Conservation (phyloP, 768 basidiomycete species). For the Podaxis sp. region DNA sequence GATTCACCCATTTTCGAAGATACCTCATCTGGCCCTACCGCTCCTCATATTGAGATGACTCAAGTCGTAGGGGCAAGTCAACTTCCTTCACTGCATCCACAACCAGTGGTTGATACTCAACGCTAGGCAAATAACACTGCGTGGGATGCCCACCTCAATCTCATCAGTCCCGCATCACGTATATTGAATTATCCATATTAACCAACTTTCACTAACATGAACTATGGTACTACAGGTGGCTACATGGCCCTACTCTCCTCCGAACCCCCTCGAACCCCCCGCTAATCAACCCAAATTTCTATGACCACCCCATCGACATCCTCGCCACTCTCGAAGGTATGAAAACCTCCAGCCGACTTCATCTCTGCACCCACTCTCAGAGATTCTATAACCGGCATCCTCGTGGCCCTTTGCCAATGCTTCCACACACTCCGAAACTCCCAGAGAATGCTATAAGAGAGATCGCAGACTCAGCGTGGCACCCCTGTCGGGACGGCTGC, state of each 20-base stretch:
- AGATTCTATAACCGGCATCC: conserved; percentile 11
- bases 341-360: conserved; percentile 14
- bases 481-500: conserved; percentile 9
- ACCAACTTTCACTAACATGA: neutral
- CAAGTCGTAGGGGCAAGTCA: neutral
- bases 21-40: conserved; percentile 11
- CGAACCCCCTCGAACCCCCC: conserved; percentile 35
- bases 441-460: conserved; percentile 2
- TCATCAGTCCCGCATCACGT: conserved; percentile 26
- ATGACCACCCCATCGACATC: conserved; percentile 18
- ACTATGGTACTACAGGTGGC: conserved; percentile 6
- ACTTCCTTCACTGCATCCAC: neutral
- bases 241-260: conserved; percentile 29
- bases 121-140: conserved; percentile 1
- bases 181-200: neutral
- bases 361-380: conserved; percentile 16
- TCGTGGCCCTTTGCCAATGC: neutral
- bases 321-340: conserved; percentile 18
- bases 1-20: neutral
- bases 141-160: conserved; percentile 13
- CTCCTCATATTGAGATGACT: conserved; percentile 10
- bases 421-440: neutral
- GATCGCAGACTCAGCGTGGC: neutral
- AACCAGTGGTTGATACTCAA: neutral
- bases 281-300: conserved; percentile 33